phyloP scores from a whole-genome alignment of 1,284 basidiomycete genomes.

The Ustilago crameri region DNA sequence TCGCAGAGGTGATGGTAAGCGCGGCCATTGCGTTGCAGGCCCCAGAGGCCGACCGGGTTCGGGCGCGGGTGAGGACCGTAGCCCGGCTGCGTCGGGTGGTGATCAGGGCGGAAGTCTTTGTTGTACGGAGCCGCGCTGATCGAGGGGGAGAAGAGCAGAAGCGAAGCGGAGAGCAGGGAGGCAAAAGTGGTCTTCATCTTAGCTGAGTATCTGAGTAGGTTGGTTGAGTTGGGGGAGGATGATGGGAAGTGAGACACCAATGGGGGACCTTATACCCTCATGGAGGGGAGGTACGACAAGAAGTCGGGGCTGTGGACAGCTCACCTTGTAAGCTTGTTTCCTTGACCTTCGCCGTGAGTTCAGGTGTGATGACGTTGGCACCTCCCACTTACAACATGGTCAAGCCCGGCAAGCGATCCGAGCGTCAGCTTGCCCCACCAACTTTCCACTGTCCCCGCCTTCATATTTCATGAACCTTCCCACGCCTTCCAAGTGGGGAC shows the following conservation, averaged over 20 bases:
- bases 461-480: too few species aligned
- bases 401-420: too few species aligned
- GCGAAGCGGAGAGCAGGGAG: neutral
- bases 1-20: constrained; percentile 14
- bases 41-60: constrained; percentile 12
- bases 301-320: too few species aligned
- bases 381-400: too few species aligned
- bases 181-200: constrained; percentile 2
- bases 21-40: neutral
- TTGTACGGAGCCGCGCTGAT: neutral
- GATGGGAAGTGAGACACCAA: neutral
- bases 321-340: too few species aligned
- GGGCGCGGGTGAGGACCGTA: constrained; percentile 7
- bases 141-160: constrained; percentile 1
- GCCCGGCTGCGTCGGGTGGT: constrained; percentile 12
- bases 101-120: neutral
- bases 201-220: neutral
- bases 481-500: too few species aligned
- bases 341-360: too few species aligned
- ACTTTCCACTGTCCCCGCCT: too few species aligned
- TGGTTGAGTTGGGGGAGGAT: neutral
- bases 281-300: too few species aligned
- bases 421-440: too few species aligned
- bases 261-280: neutral
- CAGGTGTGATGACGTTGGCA: too few species aligned